phyloP scores from a whole-genome alignment of 495 filamentous ascomycete genomes.

The Cercophora samala region DNA sequence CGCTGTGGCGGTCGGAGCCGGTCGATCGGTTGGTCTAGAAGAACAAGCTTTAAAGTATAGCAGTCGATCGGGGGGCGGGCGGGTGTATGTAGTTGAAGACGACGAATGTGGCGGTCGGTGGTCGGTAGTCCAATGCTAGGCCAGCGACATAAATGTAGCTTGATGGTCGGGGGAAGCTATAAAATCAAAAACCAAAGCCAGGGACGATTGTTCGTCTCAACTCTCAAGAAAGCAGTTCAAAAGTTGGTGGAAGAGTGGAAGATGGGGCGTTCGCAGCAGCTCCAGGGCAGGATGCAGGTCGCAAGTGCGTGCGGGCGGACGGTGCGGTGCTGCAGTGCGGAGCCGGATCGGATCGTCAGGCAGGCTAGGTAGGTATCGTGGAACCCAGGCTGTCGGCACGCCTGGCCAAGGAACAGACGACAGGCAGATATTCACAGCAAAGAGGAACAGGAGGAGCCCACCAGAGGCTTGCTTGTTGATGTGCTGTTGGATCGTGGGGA shows the following conservation, averaged over 20 bases:
- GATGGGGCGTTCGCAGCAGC: not conserved
- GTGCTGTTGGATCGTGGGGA: not conserved
- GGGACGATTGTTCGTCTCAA: slow-evolving; percentile 3
- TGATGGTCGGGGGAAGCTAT: not conserved
- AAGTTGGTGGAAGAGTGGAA: not conserved
- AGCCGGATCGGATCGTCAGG: slow-evolving; percentile 17
- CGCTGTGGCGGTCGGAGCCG: not conserved
- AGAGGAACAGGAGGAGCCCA: not conserved
- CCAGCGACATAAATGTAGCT: slow-evolving; percentile 23
- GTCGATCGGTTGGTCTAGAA: not conserved
- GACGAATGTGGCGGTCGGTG: slow-evolving; percentile 4
- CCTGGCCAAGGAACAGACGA: not conserved
- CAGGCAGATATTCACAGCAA: not conserved
- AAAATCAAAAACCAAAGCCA: not conserved
- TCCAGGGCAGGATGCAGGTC: not conserved
- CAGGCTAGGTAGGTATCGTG: slow-evolving; percentile 9
- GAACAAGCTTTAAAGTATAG: not conserved
- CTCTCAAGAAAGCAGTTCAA: not conserved
- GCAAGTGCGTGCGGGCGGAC: slow-evolving; percentile 1
- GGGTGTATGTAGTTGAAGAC: slow-evolving; percentile 5
- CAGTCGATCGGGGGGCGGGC: slow-evolving; percentile 4
- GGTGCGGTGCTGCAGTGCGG: slow-evolving; percentile 9
- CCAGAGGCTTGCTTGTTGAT: not conserved
- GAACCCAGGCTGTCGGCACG: not conserved
- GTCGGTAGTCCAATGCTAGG: slow-evolving; percentile 24